Evolutionary conservation across 768 basidiomycete genomes (phyloP).

Genomic region (Mycena sanguinolenta): DNA sequence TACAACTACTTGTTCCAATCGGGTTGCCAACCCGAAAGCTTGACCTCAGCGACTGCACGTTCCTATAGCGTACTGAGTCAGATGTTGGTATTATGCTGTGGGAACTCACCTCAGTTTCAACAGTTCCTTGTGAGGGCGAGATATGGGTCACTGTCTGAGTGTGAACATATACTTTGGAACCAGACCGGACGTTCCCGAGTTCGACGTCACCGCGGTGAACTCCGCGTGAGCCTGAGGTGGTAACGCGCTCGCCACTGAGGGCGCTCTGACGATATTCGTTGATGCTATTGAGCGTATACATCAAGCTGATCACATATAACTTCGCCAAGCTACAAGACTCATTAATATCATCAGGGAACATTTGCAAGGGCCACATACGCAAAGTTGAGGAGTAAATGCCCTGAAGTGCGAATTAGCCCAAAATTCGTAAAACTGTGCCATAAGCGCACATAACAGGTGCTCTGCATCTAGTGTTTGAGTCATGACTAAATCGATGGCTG

Average conservation of each 20-base stretch:
- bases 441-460: constrained; percentile 33
- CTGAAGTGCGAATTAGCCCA: background rate
- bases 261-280: constrained; percentile 22
- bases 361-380: background rate
- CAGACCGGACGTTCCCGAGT: constrained; percentile 19
- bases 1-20: constrained; percentile 17
- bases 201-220: constrained; percentile 26
- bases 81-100: background rate
- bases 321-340: constrained; percentile 14
- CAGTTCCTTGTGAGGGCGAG: constrained; percentile 26
- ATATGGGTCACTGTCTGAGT: constrained; percentile 32
- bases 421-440: background rate
- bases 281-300: constrained; percentile 35
- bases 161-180: constrained; percentile 26
- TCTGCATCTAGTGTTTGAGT: constrained; percentile 9
- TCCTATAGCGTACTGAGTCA: background rate
- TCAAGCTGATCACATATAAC: constrained; percentile 24
- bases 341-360: background rate
- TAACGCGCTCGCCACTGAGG: constrained; percentile 23
- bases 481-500: constrained; percentile 30
- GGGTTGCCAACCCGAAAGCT: constrained; percentile 27
- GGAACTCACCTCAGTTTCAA: constrained; percentile 18
- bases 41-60: constrained; percentile 8
- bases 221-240: constrained; percentile 26
- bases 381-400: constrained; percentile 34